Base-by-base conservation (phyloP, 192 early-diverging fungal species). In the Coemansia sp. region DNA sequence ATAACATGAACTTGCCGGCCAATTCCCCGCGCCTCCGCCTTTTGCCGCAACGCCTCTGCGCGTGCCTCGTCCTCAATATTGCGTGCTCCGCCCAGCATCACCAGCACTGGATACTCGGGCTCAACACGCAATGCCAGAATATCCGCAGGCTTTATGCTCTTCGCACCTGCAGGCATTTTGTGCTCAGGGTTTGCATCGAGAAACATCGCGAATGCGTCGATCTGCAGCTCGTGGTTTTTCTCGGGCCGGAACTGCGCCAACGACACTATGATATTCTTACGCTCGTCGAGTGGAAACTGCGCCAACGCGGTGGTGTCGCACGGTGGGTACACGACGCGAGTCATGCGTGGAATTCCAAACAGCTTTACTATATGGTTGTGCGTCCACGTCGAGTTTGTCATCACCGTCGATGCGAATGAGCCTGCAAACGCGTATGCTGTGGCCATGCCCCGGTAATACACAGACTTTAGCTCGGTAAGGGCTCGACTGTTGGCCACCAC, bases 311-410 rank as follows among this genome's bases (percentile, higher is more conserved):
- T 64, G 0, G 93, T 94, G 66, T 96, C 91, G 77, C 96, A 99
- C 17, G 97, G 96, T 19, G 97, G 97, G 75, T 96, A 98, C 1
- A 97, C 87, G 2, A 93, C 83, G 9, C 66, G 63, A 4, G 92
- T 88, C 29, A 65, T 61, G 0, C 57, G 45, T 9, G 89, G 82
- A 10, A 85, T 84, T 0, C 74, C 68, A 88, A 93, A 99, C 7
- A 98, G 69, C n/a, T 81, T 56, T 62, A 92, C 88, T 52, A 99
- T 93, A 64, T 99, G 97, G 43, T 70, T 84, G 41, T 88, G 84
- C 15, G 97, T 99, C 97, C 97, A 99, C 1, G 90, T 86, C 9
- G 96, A 98, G 78, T 99, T 98, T n/a, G 90, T 90, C 90, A 97
- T 92, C 1, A 95, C 87, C 2, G 87, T 78, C 68, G 92, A 84